Evolutionary conservation across 2,329 filamentous ascomycete species (phyloP), one percentile per base, ranked within the genome.

Genomic region (Ophiostoma montium): DNA sequence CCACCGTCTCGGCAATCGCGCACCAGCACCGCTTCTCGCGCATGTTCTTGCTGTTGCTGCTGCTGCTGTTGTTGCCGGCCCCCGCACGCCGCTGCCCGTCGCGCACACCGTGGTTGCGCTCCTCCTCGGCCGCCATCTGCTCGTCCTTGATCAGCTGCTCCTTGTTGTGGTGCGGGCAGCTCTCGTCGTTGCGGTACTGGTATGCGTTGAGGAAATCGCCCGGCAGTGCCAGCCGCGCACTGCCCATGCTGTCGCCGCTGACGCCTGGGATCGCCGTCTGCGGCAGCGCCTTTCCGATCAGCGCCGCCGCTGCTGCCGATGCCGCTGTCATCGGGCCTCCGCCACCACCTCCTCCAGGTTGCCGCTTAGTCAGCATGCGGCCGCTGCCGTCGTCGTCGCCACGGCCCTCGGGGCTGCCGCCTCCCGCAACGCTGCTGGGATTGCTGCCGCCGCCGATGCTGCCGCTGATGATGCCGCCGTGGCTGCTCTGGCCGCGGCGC

Each of bases 151-250:
- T n/a, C 10, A 51, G 35, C 33, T 43, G 47, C 41, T 52, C 31
- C 42, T 49, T 48, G 49, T 36, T 48, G 47, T 55, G 52, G 33
- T 48, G 48, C 1, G 50, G 52, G 12, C 58, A 61, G 45, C 57
- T 56, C 3, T 52, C 56, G 19, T 59, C 57, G 9, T 59, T 56
- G 5, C 57, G 59, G 51, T 56, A 56, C 10, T 47, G 46, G 31
- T 63, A 58, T 7, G 58, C 53, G 31, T 57, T 63, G 7, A 77
- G 59, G 35, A 74, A 72, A 54, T 76, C 72, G 18, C 73, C 71
- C 0, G 74, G 70, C 5, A 76, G 56, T 5, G 67, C 62, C 45
- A 63, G 63, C 2, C 53, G 50, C 16, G 54, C 50, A n/a, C 49
- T 52, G 35, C 54, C 54, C 2, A 46, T 30, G 12, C 41, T 53